A percentile compares a stretch with the other conserved stretches of the same genome.
phyloP scores from a whole-genome alignment of 345 rosid species.

The Salix purpurea region DNA sequence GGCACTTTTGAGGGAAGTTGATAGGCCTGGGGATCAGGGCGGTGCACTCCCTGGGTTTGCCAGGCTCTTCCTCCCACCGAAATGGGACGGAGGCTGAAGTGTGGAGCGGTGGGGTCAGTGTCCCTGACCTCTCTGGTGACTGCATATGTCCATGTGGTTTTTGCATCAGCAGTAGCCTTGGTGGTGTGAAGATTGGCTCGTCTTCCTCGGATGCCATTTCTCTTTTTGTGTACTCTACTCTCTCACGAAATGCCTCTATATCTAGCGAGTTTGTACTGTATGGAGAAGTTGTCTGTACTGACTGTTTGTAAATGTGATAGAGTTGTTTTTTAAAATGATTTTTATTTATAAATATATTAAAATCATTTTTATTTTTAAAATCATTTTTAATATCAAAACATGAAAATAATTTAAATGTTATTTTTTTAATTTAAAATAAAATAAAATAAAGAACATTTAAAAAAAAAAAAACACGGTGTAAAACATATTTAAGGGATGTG shows the following conservation, averaged over 20 bases:
- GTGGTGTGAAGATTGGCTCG: slow-evolving; percentile 22
- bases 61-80: slow-evolving; percentile 87
- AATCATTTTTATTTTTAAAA: no score
- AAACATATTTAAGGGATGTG: background rate
- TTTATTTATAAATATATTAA: no score
- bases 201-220: slow-evolving; percentile 27
- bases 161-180: slow-evolving; percentile 39
- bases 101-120: slow-evolving; percentile 56
- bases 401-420: no score
- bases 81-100: slow-evolving; percentile 72
- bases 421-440: no score
- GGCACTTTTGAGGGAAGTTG: slow-evolving; percentile 36
- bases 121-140: slow-evolving; percentile 56
- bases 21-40: slow-evolving; percentile 8
- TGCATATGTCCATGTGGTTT: slow-evolving; percentile 26
- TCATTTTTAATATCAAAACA: no score
- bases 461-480: no score
- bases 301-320: no score
- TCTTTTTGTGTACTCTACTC: slow-evolving; percentile 1
- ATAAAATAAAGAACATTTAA: no score
- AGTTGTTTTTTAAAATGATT: no score
- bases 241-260: background rate
- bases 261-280: background rate
- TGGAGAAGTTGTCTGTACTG: background rate
- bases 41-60: slow-evolving; percentile 63